Conservation (phyloP, 2,329 filamentous ascomycete genomes). For the Stromatinia cepivora region DNA sequence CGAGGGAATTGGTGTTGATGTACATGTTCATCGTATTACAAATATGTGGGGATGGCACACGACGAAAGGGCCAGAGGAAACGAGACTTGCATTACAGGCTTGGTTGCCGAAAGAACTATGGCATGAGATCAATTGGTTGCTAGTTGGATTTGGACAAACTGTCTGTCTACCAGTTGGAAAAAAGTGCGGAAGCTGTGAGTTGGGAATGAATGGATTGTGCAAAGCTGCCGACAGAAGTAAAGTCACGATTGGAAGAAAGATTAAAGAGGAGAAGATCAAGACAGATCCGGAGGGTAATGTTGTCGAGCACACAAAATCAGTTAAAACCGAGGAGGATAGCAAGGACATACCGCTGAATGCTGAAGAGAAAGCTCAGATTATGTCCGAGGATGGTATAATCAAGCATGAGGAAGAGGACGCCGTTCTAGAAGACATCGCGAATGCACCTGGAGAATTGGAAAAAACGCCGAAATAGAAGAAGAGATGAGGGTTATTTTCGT, state of each 20-base stretch:
- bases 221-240: conserved; percentile 67
- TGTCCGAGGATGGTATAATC: not conserved
- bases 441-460: conserved; percentile 25
- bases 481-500: not conserved
- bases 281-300: conserved; percentile 41
- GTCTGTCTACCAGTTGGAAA: conserved; percentile 65
- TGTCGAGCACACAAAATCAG: conserved; percentile 37
- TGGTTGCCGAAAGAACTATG: conserved; percentile 71
- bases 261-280: conserved; percentile 45
- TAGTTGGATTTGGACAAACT: conserved; percentile 73
- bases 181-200: conserved; percentile 80
- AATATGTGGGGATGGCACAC: conserved; percentile 72
- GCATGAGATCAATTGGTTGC: conserved; percentile 72
- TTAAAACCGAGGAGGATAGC: conserved; percentile 41
- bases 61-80: conserved; percentile 68
- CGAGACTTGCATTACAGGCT: conserved; percentile 59
- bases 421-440: conserved; percentile 28
- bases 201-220: conserved; percentile 76
- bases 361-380: conserved; percentile 16
- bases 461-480: conserved; percentile 24
- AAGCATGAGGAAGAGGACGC: conserved; percentile 14
- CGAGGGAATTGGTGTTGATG: conserved; percentile 60
- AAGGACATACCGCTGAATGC: conserved; percentile 10
- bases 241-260: conserved; percentile 57
- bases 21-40: conserved; percentile 74